Percentiles rank a stretch among this genome's conserved stretches.
Evolutionary conservation across 139 green algal species (phyloP).

Genomic region (Volvox reticuliferus): DNA sequence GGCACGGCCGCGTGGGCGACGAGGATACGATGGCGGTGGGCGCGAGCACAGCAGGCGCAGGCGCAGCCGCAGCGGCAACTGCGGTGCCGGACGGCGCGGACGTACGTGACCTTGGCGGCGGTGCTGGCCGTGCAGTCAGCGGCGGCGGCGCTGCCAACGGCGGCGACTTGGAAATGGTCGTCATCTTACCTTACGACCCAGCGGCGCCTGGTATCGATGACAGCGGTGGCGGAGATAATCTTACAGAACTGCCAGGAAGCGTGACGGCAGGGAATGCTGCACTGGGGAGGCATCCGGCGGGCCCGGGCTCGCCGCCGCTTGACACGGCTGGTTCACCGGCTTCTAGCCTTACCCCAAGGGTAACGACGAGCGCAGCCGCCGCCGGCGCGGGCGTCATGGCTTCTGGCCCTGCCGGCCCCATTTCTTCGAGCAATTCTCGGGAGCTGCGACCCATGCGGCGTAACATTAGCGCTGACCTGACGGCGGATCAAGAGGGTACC

Average conservation of each 20-base stretch:
- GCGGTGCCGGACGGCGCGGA: background rate
- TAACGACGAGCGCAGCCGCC: background rate
- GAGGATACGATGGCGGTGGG: background rate
- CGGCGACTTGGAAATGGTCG: constrained; percentile 11
- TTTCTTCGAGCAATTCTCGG: background rate
- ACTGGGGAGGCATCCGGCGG: background rate
- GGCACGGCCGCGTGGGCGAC: background rate
- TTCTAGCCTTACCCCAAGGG: background rate
- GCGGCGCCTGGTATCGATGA: background rate
- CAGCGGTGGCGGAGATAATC: background rate
- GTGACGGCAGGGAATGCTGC: background rate
- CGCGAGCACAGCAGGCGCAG: background rate
- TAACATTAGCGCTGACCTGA: constrained; percentile 21
- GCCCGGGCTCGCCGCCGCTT: no score
- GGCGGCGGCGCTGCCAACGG: background rate
- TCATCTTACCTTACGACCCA: background rate
- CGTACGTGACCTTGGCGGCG: background rate
- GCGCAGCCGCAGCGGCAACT: background rate
- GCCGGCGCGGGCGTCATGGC: background rate
- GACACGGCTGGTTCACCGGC: background rate
- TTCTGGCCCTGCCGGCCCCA: background rate
- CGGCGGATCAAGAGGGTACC: background rate
- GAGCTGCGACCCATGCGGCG: constrained; percentile 38
- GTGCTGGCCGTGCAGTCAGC: background rate
- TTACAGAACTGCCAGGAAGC: no score